Conservation (phyloP, 2,329 filamentous ascomycete species). For the Ophiostoma piceae region DNA sequence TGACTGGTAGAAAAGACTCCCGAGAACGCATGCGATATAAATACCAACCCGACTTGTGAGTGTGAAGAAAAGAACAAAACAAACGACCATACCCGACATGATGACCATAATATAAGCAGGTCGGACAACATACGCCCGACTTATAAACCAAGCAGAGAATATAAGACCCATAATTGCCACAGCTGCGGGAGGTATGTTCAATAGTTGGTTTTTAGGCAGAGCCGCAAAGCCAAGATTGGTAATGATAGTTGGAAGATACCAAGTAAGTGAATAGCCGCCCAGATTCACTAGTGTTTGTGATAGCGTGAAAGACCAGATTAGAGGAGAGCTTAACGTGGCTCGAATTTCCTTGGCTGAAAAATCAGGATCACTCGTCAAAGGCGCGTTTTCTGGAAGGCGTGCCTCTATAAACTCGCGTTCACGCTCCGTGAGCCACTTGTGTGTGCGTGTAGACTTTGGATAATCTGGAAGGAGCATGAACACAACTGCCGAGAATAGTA, state of each 20-base stretch:
- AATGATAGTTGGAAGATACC: conserved; percentile 40
- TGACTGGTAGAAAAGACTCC: conserved; percentile 40
- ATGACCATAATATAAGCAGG: conserved; percentile 38
- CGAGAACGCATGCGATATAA: conserved; percentile 42
- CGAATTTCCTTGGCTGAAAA: conserved; percentile 37
- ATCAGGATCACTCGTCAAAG: conserved; percentile 31
- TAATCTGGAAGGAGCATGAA: conserved; percentile 42
- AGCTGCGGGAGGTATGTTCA: conserved; percentile 43
- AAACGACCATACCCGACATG: conserved; percentile 38
- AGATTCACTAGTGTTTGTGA: conserved; percentile 35
- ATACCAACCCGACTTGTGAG: conserved; percentile 37
- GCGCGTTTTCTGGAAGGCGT: conserved; percentile 22
- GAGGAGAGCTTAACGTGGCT: conserved; percentile 31
- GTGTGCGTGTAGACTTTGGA: conserved; percentile 30
- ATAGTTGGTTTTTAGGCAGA: conserved; percentile 41
- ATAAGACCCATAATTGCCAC: conserved; percentile 40
- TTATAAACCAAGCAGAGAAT: conserved; percentile 38
- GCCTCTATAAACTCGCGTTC: conserved; percentile 25
- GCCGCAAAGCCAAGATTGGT: conserved; percentile 40
- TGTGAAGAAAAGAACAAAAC: conserved; percentile 41
- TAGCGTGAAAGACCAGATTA: conserved; percentile 30
- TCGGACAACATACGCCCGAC: conserved; percentile 37
- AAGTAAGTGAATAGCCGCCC: conserved; percentile 36
- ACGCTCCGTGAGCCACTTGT: conserved; percentile 22
- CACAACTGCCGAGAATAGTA: conserved; percentile 38